phyloP scores from a whole-genome alignment of 208 protist genomes.

The Wallacemonas sp. region DNA sequence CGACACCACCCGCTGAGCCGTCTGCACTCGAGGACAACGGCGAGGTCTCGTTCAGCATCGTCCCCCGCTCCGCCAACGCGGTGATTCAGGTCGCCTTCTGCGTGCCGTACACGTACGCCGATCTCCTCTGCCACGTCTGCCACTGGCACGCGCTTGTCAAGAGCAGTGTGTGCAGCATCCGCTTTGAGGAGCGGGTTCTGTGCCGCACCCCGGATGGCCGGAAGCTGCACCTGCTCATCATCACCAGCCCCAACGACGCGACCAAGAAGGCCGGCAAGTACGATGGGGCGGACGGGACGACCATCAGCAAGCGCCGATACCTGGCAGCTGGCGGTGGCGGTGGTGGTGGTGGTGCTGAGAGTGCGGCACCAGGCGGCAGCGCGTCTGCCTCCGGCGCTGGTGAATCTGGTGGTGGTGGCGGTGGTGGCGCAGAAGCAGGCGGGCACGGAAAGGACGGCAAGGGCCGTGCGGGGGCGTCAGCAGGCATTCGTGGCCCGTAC shows the following conservation, averaged over 20 bases:
- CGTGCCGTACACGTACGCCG: constrained; percentile 83
- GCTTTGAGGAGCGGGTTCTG: constrained; percentile 86
- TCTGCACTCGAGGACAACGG: constrained; percentile 49
- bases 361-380: not conserved
- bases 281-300: constrained; percentile 6
- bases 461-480: not conserved
- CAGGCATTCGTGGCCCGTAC: constrained; percentile 59
- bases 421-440: not conserved
- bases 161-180: constrained; percentile 45
- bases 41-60: constrained; percentile 71
- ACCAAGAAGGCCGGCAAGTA: constrained; percentile 13
- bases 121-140: constrained; percentile 82
- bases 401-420: not conserved
- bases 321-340: not conserved
- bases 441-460: constrained; percentile 7
- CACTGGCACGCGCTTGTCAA: constrained; percentile 80
- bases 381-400: not conserved
- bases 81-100: constrained; percentile 87
- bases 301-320: not conserved
- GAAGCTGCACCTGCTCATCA: constrained; percentile 82
- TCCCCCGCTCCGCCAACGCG: constrained; percentile 43
- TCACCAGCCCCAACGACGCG: constrained; percentile 50
- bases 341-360: not conserved
- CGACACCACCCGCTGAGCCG: too few species aligned
- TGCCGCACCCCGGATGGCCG: constrained; percentile 76